Percentiles rank a stretch among this genome's conserved stretches.
phyloP scores from a whole-genome alignment of 306 rosid species.

The Carpinus viminea region DNA sequence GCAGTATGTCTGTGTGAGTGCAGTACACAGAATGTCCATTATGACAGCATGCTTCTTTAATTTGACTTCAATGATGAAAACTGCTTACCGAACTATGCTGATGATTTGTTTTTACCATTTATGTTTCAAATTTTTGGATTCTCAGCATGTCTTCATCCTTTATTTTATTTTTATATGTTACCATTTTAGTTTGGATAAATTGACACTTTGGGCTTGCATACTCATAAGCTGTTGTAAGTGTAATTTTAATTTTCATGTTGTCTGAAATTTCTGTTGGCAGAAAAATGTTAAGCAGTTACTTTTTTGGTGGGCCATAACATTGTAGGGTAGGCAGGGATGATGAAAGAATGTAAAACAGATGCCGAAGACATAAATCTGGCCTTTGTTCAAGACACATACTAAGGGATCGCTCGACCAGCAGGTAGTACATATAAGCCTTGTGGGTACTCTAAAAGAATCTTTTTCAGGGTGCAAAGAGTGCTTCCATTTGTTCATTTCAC shows the following conservation, averaged over 20 bases:
- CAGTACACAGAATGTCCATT: neutral
- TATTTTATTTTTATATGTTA: neutral
- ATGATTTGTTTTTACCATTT: neutral
- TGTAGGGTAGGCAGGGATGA: neutral
- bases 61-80: neutral
- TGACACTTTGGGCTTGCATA: neutral
- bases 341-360: neutral
- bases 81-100: neutral
- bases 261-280: neutral
- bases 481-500: too few species aligned
- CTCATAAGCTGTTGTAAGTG: neutral
- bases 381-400: neutral
- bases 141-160: neutral
- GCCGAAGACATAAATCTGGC: neutral
- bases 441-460: constrained; percentile 2
- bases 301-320: neutral
- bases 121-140: neutral
- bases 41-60: neutral
- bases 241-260: neutral
- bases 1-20: neutral
- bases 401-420: neutral
- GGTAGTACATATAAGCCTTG: neutral
- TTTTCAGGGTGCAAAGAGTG: neutral
- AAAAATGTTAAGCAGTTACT: neutral
- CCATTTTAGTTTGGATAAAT: neutral